Conservation (phyloP, 768 basidiomycete species). For the Tylopilus vinaceipallidus region DNA sequence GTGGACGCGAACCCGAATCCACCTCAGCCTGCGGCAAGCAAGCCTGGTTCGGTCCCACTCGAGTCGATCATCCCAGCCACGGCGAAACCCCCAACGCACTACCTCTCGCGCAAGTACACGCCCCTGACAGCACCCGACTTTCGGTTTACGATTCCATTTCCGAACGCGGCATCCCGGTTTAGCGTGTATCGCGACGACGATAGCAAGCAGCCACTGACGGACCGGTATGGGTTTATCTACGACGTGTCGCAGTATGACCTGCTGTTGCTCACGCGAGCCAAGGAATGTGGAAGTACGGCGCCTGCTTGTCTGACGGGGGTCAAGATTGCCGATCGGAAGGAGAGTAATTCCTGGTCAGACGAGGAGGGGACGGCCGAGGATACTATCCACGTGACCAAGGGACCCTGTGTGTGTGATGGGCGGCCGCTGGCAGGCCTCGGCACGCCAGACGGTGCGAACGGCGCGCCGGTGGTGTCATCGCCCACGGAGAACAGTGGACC, state of each 20-base stretch:
- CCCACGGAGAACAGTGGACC: conserved; percentile 19
- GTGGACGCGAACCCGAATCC: conserved; percentile 12
- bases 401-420: conserved; percentile 41
- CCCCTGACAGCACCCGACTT: conserved; percentile 75
- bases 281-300: conserved; percentile 69
- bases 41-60: conserved; percentile 55
- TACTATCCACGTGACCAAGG: conserved; percentile 39
- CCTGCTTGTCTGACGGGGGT: conserved; percentile 86
- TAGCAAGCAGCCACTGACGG: conserved; percentile 64
- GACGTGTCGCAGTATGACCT: conserved; percentile 82
- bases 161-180: conserved; percentile 55
- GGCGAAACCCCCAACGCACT: conserved; percentile 82
- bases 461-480: conserved; percentile 10
- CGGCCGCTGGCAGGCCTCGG: conserved; percentile 1
- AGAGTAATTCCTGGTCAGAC: conserved; percentile 76
- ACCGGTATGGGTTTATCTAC: conserved; percentile 90
- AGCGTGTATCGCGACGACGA: conserved; percentile 49
- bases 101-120: conserved; percentile 72
- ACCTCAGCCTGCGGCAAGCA: conserved; percentile 27
- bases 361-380: conserved; percentile 46
- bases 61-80: conserved; percentile 81
- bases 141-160: conserved; percentile 62
- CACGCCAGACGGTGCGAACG: conserved; percentile 10
- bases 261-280: conserved; percentile 68
- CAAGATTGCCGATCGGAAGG: conserved; percentile 81